phyloP scores from a whole-genome alignment of 306 rosid genomes.

The Lablab purpureus region DNA sequence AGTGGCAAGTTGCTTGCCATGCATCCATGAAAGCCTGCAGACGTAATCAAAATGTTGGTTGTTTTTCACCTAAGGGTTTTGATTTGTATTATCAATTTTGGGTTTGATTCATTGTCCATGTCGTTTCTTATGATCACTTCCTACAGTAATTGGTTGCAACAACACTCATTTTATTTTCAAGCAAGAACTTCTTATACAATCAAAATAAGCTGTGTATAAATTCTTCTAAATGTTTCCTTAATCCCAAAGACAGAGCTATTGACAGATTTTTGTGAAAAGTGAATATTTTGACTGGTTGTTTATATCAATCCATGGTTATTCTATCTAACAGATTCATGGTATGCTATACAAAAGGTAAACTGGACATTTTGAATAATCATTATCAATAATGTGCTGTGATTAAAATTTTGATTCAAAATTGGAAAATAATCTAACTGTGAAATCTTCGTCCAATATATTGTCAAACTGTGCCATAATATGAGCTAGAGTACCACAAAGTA shows the following conservation, averaged over 20 bases:
- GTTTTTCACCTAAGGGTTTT: neutral
- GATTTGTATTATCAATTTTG: neutral
- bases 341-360: too few relatives aligned
- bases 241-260: neutral
- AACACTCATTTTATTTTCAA: neutral
- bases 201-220: too few relatives aligned
- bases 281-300: neutral
- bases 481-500: neutral
- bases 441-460: neutral
- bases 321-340: too few relatives aligned
- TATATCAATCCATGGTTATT: neutral
- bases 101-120: neutral
- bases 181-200: too few relatives aligned
- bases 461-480: neutral
- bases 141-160: neutral
- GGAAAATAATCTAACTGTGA: too few relatives aligned
- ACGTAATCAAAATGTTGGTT: neutral
- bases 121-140: neutral
- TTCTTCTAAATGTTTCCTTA: neutral
- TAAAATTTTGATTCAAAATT: too few relatives aligned
- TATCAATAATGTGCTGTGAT: too few relatives aligned
- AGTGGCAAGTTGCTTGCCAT: conserved; percentile 72
- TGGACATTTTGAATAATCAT: too few relatives aligned
- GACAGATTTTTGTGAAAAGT: neutral
- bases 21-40: conserved; percentile 69